These are phyloP conservation scores for Pseudogymnoascus sp. DNA, from an alignment of 2,329 filamentous ascomycete species.

Conservation along the genomic window DNA sequence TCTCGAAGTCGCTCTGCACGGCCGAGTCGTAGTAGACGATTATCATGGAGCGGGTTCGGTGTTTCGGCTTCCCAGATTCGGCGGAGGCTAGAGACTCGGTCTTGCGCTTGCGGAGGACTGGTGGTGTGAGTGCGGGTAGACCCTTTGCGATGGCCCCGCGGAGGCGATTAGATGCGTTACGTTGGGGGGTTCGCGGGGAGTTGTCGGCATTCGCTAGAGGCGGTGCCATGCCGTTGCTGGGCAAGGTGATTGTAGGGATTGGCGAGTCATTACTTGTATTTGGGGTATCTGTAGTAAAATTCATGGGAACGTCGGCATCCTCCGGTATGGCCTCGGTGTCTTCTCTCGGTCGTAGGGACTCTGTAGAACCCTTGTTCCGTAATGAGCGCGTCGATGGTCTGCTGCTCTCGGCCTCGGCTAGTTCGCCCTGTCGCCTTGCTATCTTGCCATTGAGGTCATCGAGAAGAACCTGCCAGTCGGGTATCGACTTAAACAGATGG, in stretches of 20 bases:
- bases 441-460: conserved; percentile 55
- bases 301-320: neutral
- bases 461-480: conserved; percentile 51
- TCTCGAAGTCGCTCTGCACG: conserved; percentile 74
- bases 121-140: conserved; percentile 10
- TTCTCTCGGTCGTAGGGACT: conserved; percentile 28
- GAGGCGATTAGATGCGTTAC: neutral
- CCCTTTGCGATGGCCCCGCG: neutral
- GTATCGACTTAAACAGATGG: conserved; percentile 47
- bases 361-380: conserved; percentile 29
- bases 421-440: conserved; percentile 51
- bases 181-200: neutral
- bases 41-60: conserved; percentile 66
- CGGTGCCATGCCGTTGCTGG: neutral
- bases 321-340: conserved; percentile 7
- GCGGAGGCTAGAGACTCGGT: conserved; percentile 27
- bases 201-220: neutral
- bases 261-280: neutral
- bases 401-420: conserved; percentile 39
- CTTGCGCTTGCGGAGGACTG: conserved; percentile 26
- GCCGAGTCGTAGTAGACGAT: conserved; percentile 90
- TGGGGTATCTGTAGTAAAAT: neutral
- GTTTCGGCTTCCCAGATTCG: conserved; percentile 31
- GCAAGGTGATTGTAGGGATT: neutral
- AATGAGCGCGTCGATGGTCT: conserved; percentile 30